phyloP scores from a whole-genome alignment of 106 monocot species.

The Alisma plantagoaquatica region DNA sequence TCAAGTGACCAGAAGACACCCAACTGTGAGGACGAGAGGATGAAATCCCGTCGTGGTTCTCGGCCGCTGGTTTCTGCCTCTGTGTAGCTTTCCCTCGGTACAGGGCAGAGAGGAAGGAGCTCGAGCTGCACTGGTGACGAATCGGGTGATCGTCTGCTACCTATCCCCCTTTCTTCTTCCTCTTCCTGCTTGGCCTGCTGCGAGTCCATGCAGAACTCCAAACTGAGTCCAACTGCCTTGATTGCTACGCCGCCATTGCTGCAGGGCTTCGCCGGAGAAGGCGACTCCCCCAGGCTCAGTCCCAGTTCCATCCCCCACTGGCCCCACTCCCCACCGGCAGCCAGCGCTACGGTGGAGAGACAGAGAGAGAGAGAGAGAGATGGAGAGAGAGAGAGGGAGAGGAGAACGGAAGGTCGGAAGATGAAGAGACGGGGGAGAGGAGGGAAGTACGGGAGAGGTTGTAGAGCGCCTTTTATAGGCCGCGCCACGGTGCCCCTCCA shows the following conservation, averaged over 20 bases:
- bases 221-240: background rate
- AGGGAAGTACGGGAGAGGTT: too few species aligned
- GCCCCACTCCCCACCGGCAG: too few species aligned
- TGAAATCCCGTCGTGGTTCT: too few species aligned
- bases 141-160: background rate
- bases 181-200: background rate
- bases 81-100: background rate
- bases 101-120: slow-evolving; percentile 12
- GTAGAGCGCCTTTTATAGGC: too few species aligned
- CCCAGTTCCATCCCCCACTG: slow-evolving; percentile 23
- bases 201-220: slow-evolving; percentile 12
- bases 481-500: too few species aligned
- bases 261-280: background rate
- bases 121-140: slow-evolving; percentile 22
- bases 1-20: slow-evolving; percentile 12
- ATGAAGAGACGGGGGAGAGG: too few species aligned
- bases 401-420: too few species aligned
- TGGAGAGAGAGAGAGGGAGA: too few species aligned
- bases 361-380: too few species aligned
- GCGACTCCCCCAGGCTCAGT: slow-evolving; percentile 14
- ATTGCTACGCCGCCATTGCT: background rate
- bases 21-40: background rate
- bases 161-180: background rate
- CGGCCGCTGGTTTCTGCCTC: too few species aligned
- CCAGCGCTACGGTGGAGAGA: too few species aligned